These are phyloP conservation scores for Kwoniella bestiolae DNA, from an alignment of 768 basidiomycete genomes.

Conservation along the genomic window DNA sequence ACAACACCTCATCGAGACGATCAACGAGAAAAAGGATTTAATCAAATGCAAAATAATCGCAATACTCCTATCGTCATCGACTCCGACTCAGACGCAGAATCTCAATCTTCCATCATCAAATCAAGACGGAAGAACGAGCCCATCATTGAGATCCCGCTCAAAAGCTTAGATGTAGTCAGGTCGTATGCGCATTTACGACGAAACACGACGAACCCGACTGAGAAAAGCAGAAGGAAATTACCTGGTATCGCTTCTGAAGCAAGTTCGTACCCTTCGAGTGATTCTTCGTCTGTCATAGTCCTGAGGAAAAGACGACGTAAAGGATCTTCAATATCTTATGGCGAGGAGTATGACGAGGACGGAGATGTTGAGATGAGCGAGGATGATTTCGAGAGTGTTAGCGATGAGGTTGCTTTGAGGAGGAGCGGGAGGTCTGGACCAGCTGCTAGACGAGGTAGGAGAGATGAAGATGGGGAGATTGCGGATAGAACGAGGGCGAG, in stretches of 20 bases:
- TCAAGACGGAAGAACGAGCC: background rate
- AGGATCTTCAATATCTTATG: conserved; percentile 4
- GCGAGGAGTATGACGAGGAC: conserved; percentile 1
- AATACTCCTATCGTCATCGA: background rate
- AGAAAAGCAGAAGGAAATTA: background rate
- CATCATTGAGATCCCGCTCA: conserved; percentile 19
- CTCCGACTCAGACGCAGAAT: background rate
- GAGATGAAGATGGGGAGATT: conserved; percentile 4
- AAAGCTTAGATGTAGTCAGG: conserved; percentile 6
- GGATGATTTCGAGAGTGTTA: conserved; percentile 3
- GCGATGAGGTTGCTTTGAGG: conserved; percentile 16
- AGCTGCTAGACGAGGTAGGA: background rate
- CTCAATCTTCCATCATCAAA: background rate
- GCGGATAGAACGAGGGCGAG: conserved; percentile 11
- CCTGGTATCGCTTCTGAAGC: conserved; percentile 3
- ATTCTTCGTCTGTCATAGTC: background rate
- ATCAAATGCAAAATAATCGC: too few relatives aligned
- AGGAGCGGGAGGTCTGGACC: conserved; percentile 10
- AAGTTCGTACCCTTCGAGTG: conserved; percentile 1
- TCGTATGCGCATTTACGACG: conserved; percentile 1
- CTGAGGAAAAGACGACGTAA: background rate
- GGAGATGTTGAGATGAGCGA: conserved; percentile 8
- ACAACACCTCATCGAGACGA: too few relatives aligned
- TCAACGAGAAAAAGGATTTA: too few relatives aligned
- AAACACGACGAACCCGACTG: conserved; percentile 3